These are phyloP conservation scores for Dryas integrifolia DNA, from an alignment of 331 rosid genomes.

Conservation along the genomic window DNA sequence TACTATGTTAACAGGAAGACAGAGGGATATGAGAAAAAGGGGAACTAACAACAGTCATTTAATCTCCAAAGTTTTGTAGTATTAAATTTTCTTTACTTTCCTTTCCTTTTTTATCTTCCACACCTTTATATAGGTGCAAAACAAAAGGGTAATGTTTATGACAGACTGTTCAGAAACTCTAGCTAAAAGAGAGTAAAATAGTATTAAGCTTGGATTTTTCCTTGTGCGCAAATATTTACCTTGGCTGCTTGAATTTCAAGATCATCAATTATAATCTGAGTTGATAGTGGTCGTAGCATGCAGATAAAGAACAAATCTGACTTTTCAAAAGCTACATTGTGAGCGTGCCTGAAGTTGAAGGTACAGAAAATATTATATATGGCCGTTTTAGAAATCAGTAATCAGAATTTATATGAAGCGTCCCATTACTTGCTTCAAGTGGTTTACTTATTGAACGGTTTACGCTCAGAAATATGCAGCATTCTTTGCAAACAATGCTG, in stretches of 20 bases:
- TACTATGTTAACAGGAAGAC: no score
- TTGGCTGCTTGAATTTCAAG: conserved; percentile 85
- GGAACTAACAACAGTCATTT: no score
- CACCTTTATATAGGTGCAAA: no score
- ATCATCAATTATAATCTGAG: conserved; percentile 64
- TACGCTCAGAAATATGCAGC: background rate
- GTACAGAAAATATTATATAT: conserved; percentile 26
- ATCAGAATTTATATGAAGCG: background rate
- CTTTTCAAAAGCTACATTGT: conserved; percentile 81
- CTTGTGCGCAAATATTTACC: conserved; percentile 39
- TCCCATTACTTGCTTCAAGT: background rate
- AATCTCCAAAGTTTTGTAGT: no score
- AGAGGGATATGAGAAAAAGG: no score
- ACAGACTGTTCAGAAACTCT: no score
- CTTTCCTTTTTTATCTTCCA: no score
- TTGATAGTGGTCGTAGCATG: conserved; percentile 78
- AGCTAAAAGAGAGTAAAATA: background rate
- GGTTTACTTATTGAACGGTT: background rate
- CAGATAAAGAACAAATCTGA: conserved; percentile 95
- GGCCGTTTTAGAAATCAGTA: background rate
- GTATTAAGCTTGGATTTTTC: background rate
- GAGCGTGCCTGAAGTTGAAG: conserved; percentile 66
- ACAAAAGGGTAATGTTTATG: no score
- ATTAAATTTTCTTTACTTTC: no score
- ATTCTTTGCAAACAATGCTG: background rate